Base-by-base conservation (phyloP, 768 basidiomycete genomes). In the Podaxis mareebaensis region DNA sequence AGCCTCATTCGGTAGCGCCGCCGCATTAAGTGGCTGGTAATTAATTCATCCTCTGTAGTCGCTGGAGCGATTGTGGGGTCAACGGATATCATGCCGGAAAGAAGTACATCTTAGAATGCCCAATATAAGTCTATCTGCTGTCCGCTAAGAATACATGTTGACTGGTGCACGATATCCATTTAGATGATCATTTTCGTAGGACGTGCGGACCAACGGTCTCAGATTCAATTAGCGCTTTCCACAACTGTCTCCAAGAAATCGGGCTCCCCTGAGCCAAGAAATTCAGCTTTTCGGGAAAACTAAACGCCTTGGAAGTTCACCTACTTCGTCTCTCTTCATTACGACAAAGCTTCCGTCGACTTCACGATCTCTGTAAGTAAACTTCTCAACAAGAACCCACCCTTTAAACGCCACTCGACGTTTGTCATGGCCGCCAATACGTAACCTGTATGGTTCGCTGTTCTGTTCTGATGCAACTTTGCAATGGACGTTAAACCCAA, bases 321-420 rank as follows among this genome's bases (percentile, higher is more conserved):
- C 53, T 65, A 89, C 90, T 74, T 83, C 80, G 65, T 92, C 89
- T 58, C 89, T 78, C 64, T 81, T 78, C 87, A 93, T 88, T 3
- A 91, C 70, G 60, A 87, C 86, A 70, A 91, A 91, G 55, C 86
- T 85, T 1, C 88, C 87, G 10, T 80, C 75, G 1, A 69, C 67
- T 0, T 80, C 83, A 6, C 73, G 70, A 68, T 82, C 79, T 20
- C 46, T 61, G 28, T 55, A 49, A 13, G 64, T 76, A 67, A 90
- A 93, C 24, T 73, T 68, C 71, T 95, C 91, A 4, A 93, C 76
- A 55, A 86, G 83, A 3, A 92, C 81, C 86, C 87, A 90, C 3
- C 92, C 93, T 67, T 89, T 92, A 75, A 85, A 89, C 66, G 77
- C 68, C 61, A 86, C 78, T 67, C 83, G 87, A 57, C 93, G 78